Evolutionary conservation across 441 rosid genomes (phyloP), one percentile per base, ranked within the genome.

Genomic region (Eutrema salsugineum): DNA sequence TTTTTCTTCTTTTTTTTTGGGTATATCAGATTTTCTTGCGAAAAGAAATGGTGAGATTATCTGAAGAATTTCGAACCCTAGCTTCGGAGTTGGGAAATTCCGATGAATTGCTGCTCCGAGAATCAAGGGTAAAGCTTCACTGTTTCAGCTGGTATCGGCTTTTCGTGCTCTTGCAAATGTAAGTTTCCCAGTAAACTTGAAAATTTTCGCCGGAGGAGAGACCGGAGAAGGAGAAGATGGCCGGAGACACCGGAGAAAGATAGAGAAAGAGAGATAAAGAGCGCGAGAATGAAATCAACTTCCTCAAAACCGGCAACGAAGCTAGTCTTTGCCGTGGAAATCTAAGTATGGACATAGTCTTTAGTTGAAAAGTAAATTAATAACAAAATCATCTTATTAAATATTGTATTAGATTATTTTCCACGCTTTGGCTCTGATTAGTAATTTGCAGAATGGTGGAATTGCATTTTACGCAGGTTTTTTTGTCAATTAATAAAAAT

Each of bases 321-420:
- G 49, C 66, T 22, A 56, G 71, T 70, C 79, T 64, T 76, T 47
- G 71, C 71, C 46, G 62, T 48, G 42, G 71, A 76, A 32, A 19
- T 70, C 42, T 1, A 17, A 69, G 38, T 48, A 70, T 50, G 57
- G 79, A 70, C 62, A 57, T 2, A 32, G 71, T 70, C 76, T 57
- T 48, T 40, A 1, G 54, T 62, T 63, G 53, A 68, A 46, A 68
- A 61, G 44, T 53, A 68, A 24, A 20, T 17, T 53, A 64, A 19
- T 12, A 17, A 38, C 8, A 11, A 32, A 32, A 17, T 17, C 15
- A 9, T 24, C 12, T 28, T 24, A 24, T 24, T 24, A 24, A 4
- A 24, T 24, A 24, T 22, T 22, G 22, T 20, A 20, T 20, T 20
- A 20, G 22, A 22, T 22, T 22, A 22, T 22, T 22, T 22, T 22